A percentile compares a stretch with the other conserved stretches of the same genome.
Evolutionary conservation across 1,284 basidiomycete species (phyloP).

Genomic region (Meripilus lineatus): DNA sequence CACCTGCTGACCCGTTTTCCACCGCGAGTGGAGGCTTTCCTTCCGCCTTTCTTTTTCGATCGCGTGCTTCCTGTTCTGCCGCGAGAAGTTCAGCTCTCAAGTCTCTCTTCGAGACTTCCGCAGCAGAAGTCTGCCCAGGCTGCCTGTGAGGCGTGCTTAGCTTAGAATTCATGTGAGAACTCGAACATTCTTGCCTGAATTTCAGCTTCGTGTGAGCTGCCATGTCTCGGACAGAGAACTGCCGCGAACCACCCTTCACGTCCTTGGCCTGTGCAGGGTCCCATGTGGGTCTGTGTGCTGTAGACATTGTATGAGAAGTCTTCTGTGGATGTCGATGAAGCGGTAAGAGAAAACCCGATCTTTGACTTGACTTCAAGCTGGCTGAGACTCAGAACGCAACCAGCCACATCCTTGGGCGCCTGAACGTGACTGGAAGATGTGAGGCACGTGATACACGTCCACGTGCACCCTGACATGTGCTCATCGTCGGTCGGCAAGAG

Average conservation of each 20-base stretch:
- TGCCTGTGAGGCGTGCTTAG: slow-evolving; percentile 57
- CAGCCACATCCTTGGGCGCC: no score
- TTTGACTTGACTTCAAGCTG: no score
- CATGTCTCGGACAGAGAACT: slow-evolving; percentile 87
- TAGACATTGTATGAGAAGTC: no score
- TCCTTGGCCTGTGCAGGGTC: slow-evolving; percentile 83
- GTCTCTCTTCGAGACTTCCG: slow-evolving; percentile 76
- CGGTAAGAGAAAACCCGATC: no score
- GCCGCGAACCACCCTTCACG: slow-evolving; percentile 82
- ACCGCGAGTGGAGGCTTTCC: slow-evolving; percentile 44
- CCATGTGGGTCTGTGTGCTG: slow-evolving; percentile 88
- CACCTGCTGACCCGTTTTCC: slow-evolving; percentile 17
- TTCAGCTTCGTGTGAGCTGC: slow-evolving; percentile 94
- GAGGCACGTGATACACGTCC: no score
- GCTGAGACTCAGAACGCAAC: no score
- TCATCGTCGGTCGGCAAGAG: no score
- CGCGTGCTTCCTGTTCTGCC: slow-evolving; percentile 79
- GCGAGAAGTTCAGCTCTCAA: slow-evolving; percentile 75
- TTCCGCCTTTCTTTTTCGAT: slow-evolving; percentile 87
- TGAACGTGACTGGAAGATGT: no score
- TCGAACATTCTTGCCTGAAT: slow-evolving; percentile 59
- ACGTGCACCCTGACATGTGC: no score
- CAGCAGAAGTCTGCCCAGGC: slow-evolving; percentile 75
- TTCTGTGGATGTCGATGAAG: no score
- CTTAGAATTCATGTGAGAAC: not conserved